A percentile compares a stretch with the other conserved stretches of the same genome.
Evolutionary conservation across 345 rosid species (phyloP).

Genomic region (Arabidopsis suecica): DNA sequence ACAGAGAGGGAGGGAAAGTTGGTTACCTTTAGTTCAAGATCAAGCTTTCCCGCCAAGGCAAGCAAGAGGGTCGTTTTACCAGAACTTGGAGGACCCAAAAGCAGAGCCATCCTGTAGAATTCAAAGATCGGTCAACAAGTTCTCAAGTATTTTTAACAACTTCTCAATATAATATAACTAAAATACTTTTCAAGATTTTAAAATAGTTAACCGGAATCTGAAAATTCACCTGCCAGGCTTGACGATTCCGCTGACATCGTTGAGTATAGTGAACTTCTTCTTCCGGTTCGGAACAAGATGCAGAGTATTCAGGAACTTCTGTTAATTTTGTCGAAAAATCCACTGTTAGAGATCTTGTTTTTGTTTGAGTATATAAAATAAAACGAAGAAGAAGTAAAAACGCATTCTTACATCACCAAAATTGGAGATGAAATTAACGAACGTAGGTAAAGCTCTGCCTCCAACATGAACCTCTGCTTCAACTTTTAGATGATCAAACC

Average conservation of each 20-base stretch:
- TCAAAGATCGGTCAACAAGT: slow-evolving; percentile 18
- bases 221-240: slow-evolving; percentile 70
- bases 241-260: slow-evolving; percentile 69
- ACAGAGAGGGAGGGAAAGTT: background rate
- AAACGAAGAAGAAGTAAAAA: background rate
- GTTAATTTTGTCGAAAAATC: slow-evolving; percentile 2
- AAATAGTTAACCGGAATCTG: background rate
- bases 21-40: slow-evolving; percentile 57
- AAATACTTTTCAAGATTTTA: background rate
- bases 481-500: slow-evolving; percentile 72
- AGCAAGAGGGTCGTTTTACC: slow-evolving; percentile 82
- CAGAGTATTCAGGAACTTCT: slow-evolving; percentile 46
- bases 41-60: slow-evolving; percentile 85
- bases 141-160: background rate
- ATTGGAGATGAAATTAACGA: slow-evolving; percentile 55
- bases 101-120: slow-evolving; percentile 64
- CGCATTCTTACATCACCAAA: slow-evolving; percentile 58
- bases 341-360: background rate
- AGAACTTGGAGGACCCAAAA: slow-evolving; percentile 87
- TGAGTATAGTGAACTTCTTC: slow-evolving; percentile 63
- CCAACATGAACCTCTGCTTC: slow-evolving; percentile 67
- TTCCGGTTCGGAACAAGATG: slow-evolving; percentile 58
- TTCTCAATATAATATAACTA: background rate
- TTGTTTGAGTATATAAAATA: background rate
- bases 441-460: slow-evolving; percentile 69